Conservation (phyloP, 2,329 filamentous ascomycete species). For the Pseudonectria buxi region DNA sequence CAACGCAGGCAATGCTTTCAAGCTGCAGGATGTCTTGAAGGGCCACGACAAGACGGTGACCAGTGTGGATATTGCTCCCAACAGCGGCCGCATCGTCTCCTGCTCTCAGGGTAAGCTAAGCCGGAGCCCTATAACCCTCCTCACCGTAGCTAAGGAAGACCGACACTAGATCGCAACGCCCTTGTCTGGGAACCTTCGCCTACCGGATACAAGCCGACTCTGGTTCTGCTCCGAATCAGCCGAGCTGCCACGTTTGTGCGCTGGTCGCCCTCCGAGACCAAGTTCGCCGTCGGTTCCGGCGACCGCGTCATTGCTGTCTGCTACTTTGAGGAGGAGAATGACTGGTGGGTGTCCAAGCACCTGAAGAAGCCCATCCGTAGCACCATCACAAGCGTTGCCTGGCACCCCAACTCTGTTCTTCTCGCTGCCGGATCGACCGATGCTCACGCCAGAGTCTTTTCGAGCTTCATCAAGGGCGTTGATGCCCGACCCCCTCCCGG, state of each 20-base stretch:
- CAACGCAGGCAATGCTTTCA: conserved; percentile 65
- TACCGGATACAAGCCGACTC: conserved; percentile 88
- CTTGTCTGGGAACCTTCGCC: conserved; percentile 97
- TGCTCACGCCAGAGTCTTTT: conserved; percentile 91
- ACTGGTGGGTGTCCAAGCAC: conserved; percentile 99
- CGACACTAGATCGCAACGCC: conserved; percentile 75
- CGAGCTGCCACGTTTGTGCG: conserved; percentile 93
- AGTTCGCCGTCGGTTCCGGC: conserved; percentile 95
- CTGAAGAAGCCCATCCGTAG: conserved; percentile 98
- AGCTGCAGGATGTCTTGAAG: conserved; percentile 84
- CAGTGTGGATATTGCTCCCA: conserved; percentile 88
- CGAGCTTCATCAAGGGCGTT: conserved; percentile 91
- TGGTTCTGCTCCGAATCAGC: conserved; percentile 95
- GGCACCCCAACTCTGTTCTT: conserved; percentile 96
- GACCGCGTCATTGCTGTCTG: conserved; percentile 93
- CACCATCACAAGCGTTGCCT: conserved; percentile 89
- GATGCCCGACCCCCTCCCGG: conserved; percentile 79
- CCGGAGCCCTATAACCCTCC: not conserved
- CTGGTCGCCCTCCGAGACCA: conserved; percentile 94
- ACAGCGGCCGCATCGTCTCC: conserved; percentile 87
- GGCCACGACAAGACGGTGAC: conserved; percentile 97
- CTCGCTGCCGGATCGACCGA: conserved; percentile 95
- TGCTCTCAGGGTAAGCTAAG: conserved; percentile 75
- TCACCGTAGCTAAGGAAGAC: conserved; percentile 5
- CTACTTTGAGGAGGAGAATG: conserved; percentile 98